phyloP scores from a whole-genome alignment of 2,329 filamentous ascomycete genomes.

The Graphilbum ipis-grandicollis region DNA sequence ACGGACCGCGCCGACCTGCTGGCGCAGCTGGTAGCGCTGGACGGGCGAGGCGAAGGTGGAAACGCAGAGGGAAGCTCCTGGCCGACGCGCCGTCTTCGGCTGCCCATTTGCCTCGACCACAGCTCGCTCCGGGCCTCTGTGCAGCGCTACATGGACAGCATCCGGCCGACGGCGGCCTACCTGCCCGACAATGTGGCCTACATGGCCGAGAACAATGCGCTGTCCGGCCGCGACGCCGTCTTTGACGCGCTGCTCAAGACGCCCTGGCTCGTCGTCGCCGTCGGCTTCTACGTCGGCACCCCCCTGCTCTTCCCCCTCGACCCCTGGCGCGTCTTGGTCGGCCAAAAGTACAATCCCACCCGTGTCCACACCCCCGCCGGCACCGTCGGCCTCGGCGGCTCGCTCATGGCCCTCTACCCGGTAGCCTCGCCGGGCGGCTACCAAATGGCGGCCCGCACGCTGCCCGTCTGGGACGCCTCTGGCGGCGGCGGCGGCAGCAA shows the following conservation, averaged over 20 bases:
- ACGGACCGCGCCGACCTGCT: slow-evolving; percentile 3
- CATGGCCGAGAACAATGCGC: slow-evolving; percentile 16
- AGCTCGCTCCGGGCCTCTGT: slow-evolving; percentile 29
- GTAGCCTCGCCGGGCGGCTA: slow-evolving; percentile 22
- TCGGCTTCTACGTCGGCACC: slow-evolving; percentile 21
- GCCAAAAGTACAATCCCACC: slow-evolving; percentile 17
- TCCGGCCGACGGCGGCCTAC: slow-evolving; percentile 42
- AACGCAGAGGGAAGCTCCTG: slow-evolving; percentile 1
- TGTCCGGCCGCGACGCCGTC: slow-evolving; percentile 10
- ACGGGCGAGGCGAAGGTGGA: slow-evolving; percentile 9
- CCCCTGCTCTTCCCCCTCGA: slow-evolving; percentile 15
- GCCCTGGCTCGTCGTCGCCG: slow-evolving; percentile 18
- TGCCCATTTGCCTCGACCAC: slow-evolving; percentile 23
- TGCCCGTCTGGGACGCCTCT: slow-evolving; percentile 1
- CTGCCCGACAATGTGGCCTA: slow-evolving; percentile 46
- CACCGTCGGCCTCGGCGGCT: slow-evolving; percentile 19
- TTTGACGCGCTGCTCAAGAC: slow-evolving; percentile 14
- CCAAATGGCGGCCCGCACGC: slow-evolving; percentile 15
- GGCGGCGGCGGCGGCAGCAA: slow-evolving; percentile 5
- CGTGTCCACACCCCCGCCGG: slow-evolving; percentile 18
- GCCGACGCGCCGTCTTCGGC: slow-evolving; percentile 12
- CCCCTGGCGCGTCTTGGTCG: slow-evolving; percentile 10
- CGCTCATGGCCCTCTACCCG: slow-evolving; percentile 18
- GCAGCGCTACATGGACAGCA: slow-evolving; percentile 42
- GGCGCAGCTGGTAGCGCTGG: neutral